These are phyloP conservation scores for Talaromyces thailandensis DNA, from an alignment of 495 filamentous ascomycete genomes.

Conservation along the genomic window DNA sequence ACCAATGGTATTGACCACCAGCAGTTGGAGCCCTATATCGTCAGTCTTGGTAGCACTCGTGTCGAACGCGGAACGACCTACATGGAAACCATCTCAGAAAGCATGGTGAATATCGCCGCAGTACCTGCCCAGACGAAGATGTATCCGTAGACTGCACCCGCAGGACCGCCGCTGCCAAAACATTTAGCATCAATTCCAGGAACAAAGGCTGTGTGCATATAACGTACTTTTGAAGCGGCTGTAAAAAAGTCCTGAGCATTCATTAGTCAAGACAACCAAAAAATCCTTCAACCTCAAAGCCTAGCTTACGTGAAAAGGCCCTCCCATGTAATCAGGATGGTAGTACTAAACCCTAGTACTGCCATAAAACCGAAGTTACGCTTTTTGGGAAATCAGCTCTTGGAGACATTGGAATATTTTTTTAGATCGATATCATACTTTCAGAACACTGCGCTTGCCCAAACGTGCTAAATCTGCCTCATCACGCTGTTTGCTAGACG, in stretches of 20 bases:
- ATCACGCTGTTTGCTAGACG: conserved; percentile 22
- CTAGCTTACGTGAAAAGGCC: conserved; percentile 25
- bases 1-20: conserved; percentile 47
- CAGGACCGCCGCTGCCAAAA: conserved; percentile 33
- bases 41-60: background rate
- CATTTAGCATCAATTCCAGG: background rate
- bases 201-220: background rate
- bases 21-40: conserved; percentile 35
- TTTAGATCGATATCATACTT: conserved; percentile 14
- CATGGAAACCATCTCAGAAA: conserved; percentile 38
- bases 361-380: conserved; percentile 41
- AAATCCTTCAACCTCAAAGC: background rate
- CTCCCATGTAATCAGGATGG: conserved; percentile 44
- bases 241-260: background rate
- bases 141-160: conserved; percentile 44
- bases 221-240: background rate
- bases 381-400: conserved; percentile 8
- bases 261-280: background rate
- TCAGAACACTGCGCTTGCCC: conserved; percentile 43
- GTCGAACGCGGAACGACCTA: conserved; percentile 8
- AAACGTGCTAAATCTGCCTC: conserved; percentile 33
- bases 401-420: background rate
- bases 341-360: conserved; percentile 42
- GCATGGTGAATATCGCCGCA: conserved; percentile 18
- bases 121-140: conserved; percentile 38